Conservation (phyloP, 2,329 filamentous ascomycete genomes). For the Rutstroemia sp. region DNA sequence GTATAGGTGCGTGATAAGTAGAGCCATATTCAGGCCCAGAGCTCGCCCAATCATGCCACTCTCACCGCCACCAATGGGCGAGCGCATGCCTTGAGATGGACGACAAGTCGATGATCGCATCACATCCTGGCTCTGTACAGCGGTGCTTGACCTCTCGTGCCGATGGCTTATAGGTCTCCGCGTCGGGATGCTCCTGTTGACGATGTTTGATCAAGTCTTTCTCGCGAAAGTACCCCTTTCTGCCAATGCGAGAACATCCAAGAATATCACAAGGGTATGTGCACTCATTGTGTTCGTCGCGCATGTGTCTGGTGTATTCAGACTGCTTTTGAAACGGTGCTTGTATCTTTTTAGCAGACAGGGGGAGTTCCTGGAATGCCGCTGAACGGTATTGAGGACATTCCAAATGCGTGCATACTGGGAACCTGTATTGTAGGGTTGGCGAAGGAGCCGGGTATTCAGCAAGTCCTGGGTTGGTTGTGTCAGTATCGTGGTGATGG, state of each 20-base stretch:
- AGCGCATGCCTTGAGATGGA: no score
- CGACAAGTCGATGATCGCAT: no score
- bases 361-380: slow-evolving; percentile 9
- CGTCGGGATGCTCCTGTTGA: slow-evolving; percentile 5
- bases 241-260: slow-evolving; percentile 23
- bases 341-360: neutral
- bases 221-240: slow-evolving; percentile 17
- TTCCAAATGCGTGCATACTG: slow-evolving; percentile 8
- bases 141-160: no score
- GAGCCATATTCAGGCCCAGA: no score
- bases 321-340: slow-evolving; percentile 17
- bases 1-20: no score
- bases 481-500: slow-evolving; percentile 28
- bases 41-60: no score
- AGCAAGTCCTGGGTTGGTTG: neutral
- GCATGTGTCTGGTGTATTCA: slow-evolving; percentile 32
- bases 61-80: no score
- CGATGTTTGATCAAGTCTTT: slow-evolving; percentile 18
- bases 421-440: slow-evolving; percentile 2
- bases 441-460: neutral
- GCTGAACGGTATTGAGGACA: slow-evolving; percentile 11
- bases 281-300: slow-evolving; percentile 30
- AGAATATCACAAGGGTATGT: slow-evolving; percentile 28
- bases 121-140: no score
- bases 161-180: neutral